Percentiles rank a stretch among this genome's conserved stretches.
Conservation (phyloP, 2,329 filamentous ascomycete species). For the Neurospora crassa region DNA sequence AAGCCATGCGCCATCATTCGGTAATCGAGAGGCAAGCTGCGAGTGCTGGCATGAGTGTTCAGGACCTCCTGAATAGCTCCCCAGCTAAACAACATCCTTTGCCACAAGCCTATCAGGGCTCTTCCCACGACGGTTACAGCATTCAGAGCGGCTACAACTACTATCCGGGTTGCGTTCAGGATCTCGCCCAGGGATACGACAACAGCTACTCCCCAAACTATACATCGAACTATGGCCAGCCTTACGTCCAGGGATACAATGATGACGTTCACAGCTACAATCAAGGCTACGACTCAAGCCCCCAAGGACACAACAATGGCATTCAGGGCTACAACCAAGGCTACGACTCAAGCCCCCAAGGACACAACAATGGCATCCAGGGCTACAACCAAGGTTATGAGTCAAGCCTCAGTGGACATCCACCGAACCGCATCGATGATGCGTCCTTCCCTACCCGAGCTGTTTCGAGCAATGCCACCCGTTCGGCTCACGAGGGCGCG, state of each 20-base stretch:
- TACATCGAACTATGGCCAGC: neutral
- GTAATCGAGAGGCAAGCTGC: neutral
- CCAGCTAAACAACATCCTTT: neutral
- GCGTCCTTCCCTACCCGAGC: neutral
- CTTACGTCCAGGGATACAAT: neutral
- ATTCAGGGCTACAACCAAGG: neutral
- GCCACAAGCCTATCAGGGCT: neutral
- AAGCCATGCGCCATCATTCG: neutral
- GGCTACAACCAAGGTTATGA: neutral
- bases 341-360: neutral
- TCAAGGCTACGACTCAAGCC: neutral
- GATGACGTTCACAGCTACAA: neutral
- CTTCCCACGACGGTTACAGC: neutral
- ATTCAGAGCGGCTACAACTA: neutral
- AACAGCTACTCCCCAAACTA: neutral
- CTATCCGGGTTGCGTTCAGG: neutral
- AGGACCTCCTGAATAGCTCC: neutral
- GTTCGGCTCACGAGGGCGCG: neutral
- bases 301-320: neutral
- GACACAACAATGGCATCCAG: neutral
- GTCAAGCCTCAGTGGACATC: neutral
- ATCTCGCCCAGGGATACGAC: neutral
- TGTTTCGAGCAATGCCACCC: neutral
- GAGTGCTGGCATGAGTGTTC: neutral
- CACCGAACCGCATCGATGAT: neutral